A percentile compares a stretch with the other conserved stretches of the same genome.
These are phyloP conservation scores for Nakazawaea ambrosiae DNA, from an alignment of 805 yeast genomes.

Conservation along the genomic window DNA sequence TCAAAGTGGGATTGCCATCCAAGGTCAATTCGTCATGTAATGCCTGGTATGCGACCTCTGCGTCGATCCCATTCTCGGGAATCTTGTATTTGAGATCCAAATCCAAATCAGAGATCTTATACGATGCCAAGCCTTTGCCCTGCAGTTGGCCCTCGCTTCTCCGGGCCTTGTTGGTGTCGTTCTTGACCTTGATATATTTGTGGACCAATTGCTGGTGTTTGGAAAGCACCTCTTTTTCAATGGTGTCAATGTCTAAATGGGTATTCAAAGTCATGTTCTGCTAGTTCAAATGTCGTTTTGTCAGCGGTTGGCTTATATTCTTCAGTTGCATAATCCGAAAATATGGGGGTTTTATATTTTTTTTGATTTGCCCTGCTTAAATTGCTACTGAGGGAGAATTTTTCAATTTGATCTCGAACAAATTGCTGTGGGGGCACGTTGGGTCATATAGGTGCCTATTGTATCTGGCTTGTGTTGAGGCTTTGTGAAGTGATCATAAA, in stretches of 20 bases:
- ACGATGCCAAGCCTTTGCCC: constrained; percentile 17
- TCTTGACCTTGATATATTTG: constrained; percentile 14
- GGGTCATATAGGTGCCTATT: too few relatives aligned
- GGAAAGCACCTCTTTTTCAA: constrained; percentile 28
- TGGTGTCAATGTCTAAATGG: constrained; percentile 37
- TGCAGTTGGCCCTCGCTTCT: background rate
- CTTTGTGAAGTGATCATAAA: too few relatives aligned
- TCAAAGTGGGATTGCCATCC: constrained; percentile 80
- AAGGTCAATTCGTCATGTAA: constrained; percentile 68
- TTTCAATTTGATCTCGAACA: too few relatives aligned
- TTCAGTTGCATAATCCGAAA: too few relatives aligned
- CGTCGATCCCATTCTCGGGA: constrained; percentile 48
- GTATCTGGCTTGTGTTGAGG: too few relatives aligned
- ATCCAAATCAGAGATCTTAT: constrained; percentile 23
- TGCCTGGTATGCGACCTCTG: constrained; percentile 49
- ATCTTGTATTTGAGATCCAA: constrained; percentile 46
- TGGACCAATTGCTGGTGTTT: constrained; percentile 23
- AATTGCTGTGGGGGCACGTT: too few relatives aligned
- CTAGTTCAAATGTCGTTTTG: too few relatives aligned
- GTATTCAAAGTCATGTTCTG: constrained; percentile 33
- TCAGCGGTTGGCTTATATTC: too few relatives aligned
- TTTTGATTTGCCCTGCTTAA: too few relatives aligned
- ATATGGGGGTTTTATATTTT: too few relatives aligned
- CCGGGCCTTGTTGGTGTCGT: constrained; percentile 4
- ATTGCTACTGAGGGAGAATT: too few relatives aligned